These are phyloP conservation scores for Ophiostoma sp. DNA, from an alignment of 2,329 filamentous ascomycete genomes.

Conservation along the genomic window DNA sequence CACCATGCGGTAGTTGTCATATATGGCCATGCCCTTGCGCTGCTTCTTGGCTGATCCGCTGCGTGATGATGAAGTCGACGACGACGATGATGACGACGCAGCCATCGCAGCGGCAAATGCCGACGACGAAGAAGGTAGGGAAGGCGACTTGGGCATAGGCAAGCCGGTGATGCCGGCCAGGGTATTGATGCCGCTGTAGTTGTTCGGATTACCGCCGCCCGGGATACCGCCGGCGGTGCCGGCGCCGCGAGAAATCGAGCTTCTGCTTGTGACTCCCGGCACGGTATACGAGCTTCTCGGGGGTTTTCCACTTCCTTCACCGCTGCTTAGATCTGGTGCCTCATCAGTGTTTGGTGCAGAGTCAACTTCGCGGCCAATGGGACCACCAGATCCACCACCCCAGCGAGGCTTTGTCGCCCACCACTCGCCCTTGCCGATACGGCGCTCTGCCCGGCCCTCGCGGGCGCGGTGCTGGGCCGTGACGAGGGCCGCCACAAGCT, in stretches of 20 bases:
- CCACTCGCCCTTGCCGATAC: conserved; percentile 56
- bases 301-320: conserved; percentile 28
- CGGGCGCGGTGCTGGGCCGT: conserved; percentile 60
- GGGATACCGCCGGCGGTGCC: not conserved
- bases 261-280: not conserved
- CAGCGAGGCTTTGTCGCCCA: conserved; percentile 57
- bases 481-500: conserved; percentile 55
- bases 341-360: conserved; percentile 35
- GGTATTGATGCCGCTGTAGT: not conserved
- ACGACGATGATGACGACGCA: not conserved
- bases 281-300: not conserved
- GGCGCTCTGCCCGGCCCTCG: conserved; percentile 51
- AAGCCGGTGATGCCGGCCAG: conserved; percentile 5
- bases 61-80: not conserved
- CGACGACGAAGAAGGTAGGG: not conserved
- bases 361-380: conserved; percentile 57
- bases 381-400: conserved; percentile 58
- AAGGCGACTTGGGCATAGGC: not conserved
- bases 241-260: not conserved
- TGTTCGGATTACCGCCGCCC: conserved; percentile 1
- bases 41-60: conserved; percentile 39
- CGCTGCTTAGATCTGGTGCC: conserved; percentile 35
- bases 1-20: conserved; percentile 60
- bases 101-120: not conserved
- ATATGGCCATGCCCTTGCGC: conserved; percentile 53